These are phyloP conservation scores for Kwoniella sp. DNA, from an alignment of 768 basidiomycete species.

Conservation along the genomic window DNA sequence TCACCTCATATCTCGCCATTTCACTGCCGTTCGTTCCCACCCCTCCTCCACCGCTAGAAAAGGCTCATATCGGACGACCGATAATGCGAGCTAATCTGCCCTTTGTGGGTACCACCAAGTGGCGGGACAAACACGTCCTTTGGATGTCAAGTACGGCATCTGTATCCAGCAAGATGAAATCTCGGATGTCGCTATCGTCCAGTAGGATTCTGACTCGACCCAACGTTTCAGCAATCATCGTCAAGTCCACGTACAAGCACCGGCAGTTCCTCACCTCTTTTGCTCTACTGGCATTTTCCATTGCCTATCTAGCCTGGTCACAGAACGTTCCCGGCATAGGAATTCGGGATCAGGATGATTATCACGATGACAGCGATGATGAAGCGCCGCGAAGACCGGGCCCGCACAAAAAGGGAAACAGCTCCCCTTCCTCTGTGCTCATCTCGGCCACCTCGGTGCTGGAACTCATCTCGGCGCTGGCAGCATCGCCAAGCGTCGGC, in stretches of 20 bases:
- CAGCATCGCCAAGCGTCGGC: constrained; percentile 21
- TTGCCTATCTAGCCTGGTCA: constrained; percentile 40
- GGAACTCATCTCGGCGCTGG: constrained; percentile 14
- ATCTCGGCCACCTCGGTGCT: constrained; percentile 29
- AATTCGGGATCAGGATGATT: constrained; percentile 3
- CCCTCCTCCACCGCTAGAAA: background rate
- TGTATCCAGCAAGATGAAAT: constrained; percentile 9
- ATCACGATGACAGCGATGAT: constrained; percentile 9
- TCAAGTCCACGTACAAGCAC: constrained; percentile 21
- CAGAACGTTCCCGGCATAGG: constrained; percentile 39
- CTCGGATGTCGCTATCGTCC: constrained; percentile 1
- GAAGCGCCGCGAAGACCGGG: background rate
- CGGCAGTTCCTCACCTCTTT: constrained; percentile 31
- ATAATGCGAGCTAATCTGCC: constrained; percentile 30
- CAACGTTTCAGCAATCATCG: constrained; percentile 3
- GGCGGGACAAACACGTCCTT: constrained; percentile 23
- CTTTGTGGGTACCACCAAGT: constrained; percentile 31
- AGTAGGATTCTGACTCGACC: constrained; percentile 5
- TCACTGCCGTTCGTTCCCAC: constrained; percentile 35
- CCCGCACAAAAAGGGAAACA: background rate
- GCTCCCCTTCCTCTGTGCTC: background rate
- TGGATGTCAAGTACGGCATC: constrained; percentile 29
- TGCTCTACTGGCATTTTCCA: constrained; percentile 30
- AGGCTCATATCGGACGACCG: constrained; percentile 26
- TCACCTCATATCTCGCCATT: constrained; percentile 43